Percentiles rank a stretch among this genome's conserved stretches.
These are phyloP conservation scores for Podila clonocystis DNA, from an alignment of 192 early-diverging fungal genomes.

Conservation along the genomic window DNA sequence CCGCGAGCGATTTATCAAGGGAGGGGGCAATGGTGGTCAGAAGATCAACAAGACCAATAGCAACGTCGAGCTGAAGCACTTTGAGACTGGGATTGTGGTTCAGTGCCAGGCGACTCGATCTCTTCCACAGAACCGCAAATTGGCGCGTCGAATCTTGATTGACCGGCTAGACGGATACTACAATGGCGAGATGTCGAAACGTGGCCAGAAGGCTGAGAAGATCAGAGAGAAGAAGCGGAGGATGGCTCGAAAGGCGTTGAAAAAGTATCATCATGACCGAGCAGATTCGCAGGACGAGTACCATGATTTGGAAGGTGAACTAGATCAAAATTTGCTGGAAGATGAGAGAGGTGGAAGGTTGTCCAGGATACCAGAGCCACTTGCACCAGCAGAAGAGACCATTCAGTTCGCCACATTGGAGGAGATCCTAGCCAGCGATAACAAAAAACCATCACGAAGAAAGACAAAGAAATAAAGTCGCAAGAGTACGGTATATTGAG, in stretches of 20 bases:
- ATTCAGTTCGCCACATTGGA: constrained; percentile 27
- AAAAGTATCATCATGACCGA: constrained; percentile 22
- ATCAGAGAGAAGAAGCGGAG: constrained; percentile 56
- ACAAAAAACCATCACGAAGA: constrained; percentile 30
- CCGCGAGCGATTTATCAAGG: constrained; percentile 79
- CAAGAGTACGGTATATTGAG: background rate
- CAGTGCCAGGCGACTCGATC: constrained; percentile 82
- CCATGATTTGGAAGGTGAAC: background rate
- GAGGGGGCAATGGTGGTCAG: constrained; percentile 83
- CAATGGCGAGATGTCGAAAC: constrained; percentile 73
- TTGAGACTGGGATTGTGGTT: constrained; percentile 73
- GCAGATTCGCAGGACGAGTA: background rate
- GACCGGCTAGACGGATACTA: constrained; percentile 74
- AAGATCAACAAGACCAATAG: constrained; percentile 83
- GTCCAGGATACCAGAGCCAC: background rate
- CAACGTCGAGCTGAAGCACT: constrained; percentile 78
- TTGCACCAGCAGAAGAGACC: background rate
- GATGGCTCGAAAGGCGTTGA: constrained; percentile 39
- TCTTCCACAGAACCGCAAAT: constrained; percentile 75
- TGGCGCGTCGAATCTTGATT: constrained; percentile 70
- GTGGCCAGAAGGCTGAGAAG: constrained; percentile 67
- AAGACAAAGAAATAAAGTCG: constrained; percentile 3
- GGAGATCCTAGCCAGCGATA: constrained; percentile 26
- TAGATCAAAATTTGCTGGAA: background rate
- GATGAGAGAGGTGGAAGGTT: background rate